Base-by-base conservation (phyloP, 176 grass and related monocot genomes). In the Olyra latifolia region DNA sequence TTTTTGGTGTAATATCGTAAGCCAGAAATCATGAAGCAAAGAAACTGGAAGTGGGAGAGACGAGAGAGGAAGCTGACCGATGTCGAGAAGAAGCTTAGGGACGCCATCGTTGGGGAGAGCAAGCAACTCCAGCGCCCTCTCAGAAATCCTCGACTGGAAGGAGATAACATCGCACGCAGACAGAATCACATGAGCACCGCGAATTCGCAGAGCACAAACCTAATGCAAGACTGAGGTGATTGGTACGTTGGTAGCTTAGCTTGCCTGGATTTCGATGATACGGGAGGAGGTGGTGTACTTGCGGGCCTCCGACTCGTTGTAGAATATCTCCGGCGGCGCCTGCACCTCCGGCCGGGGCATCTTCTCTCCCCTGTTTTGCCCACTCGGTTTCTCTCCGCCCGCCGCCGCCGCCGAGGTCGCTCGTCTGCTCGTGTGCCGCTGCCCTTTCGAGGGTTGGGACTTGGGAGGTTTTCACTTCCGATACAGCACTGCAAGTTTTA, bases 251-350 rank as follows among this genome's bases (percentile, higher is more conserved):
- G 32, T 35, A 35, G 32, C 0, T 35, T 35, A 8, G 65, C 73
- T 22, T 75, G 87, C 95, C 75, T 98, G 95, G 85, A 98, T 95
- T 85, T 98, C 95, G 66, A 98, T 91, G 80, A 98, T 98, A 20
- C 95, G 95, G 27, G 95, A 98, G 44, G 92, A 98, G 69, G 95
- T 98, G 30, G 95, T 98, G 85, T 98, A 98, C 67, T 98, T 98
- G 19, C 92, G 92, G 15, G 95, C 92, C 90, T 98, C 95, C 65
- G 88, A 49, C 39, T 94, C 95, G 41, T 98, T 98, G 80, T 98
- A 98, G 83, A 94, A 98, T 56, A 98, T 92, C 73, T 98, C 95
- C 67, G 95, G 95, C 60, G 95, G 95, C 4, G 89, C 92, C 84
- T 98, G 95, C 44, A 91, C 75, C 90, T 98, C 95, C 77, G 95